Evolutionary conservation across 1,139 yeast species (phyloP), one percentile per base, ranked within the genome.

Genomic region (Spathaspora jeffriesii): DNA sequence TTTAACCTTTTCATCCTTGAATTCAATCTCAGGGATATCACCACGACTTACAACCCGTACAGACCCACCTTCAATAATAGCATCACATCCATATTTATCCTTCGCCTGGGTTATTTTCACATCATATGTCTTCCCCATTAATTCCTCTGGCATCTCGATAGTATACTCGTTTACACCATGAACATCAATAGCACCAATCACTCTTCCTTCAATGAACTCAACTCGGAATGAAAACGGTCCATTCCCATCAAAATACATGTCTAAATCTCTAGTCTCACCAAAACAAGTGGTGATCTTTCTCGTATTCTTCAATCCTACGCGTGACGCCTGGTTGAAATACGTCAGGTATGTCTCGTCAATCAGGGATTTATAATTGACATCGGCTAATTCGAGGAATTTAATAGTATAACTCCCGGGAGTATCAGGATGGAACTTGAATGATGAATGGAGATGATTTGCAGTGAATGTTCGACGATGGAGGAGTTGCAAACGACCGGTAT

Each of bases 371-470:
- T 86, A 86, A 50, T 82, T 70, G 38, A 68, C 71, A 59, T 87
- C 92, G 28, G 76, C 74, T 25, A 86, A 58, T 6, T 73, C 70
- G 30, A 78, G 71, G 64, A 93, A 89, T 23, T 81, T 82, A 48
- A 93, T 84, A 22, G 82, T 84, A 60, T 86, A 93, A 39, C 78
- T 79, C 0, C 99, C 99, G 57, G 91, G 96, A 4, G 77, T 73
- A 0, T 83, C 79, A 2, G 99, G 98, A 52, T 81, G 81, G 63
- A 88, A 90, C 42, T 79, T 76, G 56, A 87, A 82, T 41, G 82
- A 69, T 48, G 68, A 64, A 0, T 61, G 53, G 0, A 61, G 46
- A 7, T 56, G 51, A 20, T 55, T 43, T 7, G 71, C 56, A 37
- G 53, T 61, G 32, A 70, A 50, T 49, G 48, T 53, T 49, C 75